Conservation (phyloP, 2,329 filamentous ascomycete genomes). For the Zarea fungicola region DNA sequence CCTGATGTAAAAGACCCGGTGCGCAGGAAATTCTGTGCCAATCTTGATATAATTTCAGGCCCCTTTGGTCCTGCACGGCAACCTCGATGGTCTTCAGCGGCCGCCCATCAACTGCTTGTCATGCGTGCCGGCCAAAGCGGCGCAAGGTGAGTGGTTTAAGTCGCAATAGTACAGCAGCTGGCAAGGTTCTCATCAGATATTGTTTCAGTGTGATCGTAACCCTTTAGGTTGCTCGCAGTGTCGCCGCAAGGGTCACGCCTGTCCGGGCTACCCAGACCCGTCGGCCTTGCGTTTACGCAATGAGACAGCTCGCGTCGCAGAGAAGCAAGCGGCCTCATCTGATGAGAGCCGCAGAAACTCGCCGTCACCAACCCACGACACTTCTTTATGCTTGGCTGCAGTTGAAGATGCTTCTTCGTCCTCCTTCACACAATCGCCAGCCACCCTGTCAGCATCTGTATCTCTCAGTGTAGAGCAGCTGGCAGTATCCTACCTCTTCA, state of each 20-base stretch:
- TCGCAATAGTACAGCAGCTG: neutral
- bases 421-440: neutral
- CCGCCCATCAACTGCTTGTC: constrained; percentile 24
- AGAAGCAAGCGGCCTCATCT: neutral
- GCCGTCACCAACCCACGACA: neutral
- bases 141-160: constrained; percentile 18
- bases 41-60: too few species aligned
- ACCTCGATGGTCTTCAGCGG: constrained; percentile 24
- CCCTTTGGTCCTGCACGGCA: too few species aligned
- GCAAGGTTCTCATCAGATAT: neutral
- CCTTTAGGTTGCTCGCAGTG: constrained; percentile 23
- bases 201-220: constrained; percentile 22
- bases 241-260: constrained; percentile 21
- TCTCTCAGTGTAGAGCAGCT: neutral
- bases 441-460: too few species aligned
- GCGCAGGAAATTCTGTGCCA: too few species aligned
- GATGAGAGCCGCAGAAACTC: too few species aligned
- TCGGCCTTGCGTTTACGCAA: constrained; percentile 21
- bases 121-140: constrained; percentile 22
- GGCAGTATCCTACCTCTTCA: constrained; percentile 22
- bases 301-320: constrained; percentile 20
- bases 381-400: too few species aligned
- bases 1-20: too few species aligned
- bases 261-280: constrained; percentile 23
- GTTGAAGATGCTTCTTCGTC: too few species aligned